Percentiles rank a stretch among this genome's conserved stretches.
These are phyloP conservation scores for Leccinum arenicola DNA, from an alignment of 768 basidiomycete genomes.

Conservation along the genomic window DNA sequence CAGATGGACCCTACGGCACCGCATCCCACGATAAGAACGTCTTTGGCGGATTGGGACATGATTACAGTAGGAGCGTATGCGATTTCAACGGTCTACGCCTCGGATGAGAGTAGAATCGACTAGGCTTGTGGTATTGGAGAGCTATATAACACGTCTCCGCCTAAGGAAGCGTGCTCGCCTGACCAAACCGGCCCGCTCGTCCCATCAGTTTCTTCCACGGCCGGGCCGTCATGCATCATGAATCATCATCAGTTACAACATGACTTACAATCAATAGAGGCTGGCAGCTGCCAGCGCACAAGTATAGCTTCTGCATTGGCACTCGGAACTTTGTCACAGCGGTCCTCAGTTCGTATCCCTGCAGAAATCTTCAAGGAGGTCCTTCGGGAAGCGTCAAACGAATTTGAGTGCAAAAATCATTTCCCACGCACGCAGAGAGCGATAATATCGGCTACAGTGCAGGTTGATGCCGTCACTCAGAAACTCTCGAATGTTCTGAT, in stretches of 20 bases:
- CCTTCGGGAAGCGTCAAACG: too few relatives aligned
- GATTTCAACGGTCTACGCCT: neutral
- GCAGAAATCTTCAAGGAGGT: too few relatives aligned
- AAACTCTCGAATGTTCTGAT: neutral
- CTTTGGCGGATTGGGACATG: constrained; percentile 33
- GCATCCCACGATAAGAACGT: constrained; percentile 60
- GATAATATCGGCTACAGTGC: neutral
- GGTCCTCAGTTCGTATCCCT: too few relatives aligned
- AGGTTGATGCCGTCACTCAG: neutral
- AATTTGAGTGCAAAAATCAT: too few relatives aligned
- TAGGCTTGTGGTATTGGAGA: neutral
- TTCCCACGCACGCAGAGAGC: neutral
- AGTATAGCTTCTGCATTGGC: too few relatives aligned
- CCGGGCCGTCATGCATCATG: neutral
- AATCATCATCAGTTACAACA: neutral
- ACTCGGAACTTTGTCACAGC: too few relatives aligned
- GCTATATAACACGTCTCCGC: too few relatives aligned
- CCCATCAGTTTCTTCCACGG: neutral
- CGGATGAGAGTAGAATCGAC: neutral
- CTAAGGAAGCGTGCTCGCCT: neutral
- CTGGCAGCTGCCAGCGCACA: too few relatives aligned
- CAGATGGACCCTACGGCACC: constrained; percentile 68
- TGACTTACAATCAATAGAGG: too few relatives aligned
- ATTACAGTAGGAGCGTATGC: neutral
- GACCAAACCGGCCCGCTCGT: neutral